Evolutionary conservation across 2,329 filamentous ascomycete genomes (phyloP).

Genomic region (Colletotrichum viniferum): DNA sequence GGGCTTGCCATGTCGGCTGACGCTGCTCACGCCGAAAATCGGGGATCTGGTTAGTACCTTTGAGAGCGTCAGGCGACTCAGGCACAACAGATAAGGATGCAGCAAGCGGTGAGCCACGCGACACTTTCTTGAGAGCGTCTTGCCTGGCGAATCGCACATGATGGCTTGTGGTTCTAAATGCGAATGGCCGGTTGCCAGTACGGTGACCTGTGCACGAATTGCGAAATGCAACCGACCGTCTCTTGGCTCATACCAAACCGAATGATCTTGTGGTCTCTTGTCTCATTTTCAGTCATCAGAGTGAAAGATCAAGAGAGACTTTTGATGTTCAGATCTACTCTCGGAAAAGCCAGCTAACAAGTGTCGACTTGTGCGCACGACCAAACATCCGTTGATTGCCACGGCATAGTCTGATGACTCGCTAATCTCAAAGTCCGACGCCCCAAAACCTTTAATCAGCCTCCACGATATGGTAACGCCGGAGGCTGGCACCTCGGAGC

Average conservation of each 20-base stretch:
- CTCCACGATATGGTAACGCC: neutral
- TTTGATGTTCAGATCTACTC: neutral
- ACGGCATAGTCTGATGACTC: neutral
- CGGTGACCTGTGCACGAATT: neutral
- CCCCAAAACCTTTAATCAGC: neutral
- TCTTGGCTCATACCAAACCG: neutral
- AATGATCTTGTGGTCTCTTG: neutral
- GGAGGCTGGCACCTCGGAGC: neutral
- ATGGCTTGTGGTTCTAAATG: neutral
- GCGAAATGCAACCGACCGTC: neutral
- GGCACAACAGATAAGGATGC: slow-evolving; percentile 5
- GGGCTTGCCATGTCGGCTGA: slow-evolving; percentile 1
- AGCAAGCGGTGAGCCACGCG: slow-evolving; percentile 15
- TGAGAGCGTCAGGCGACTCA: slow-evolving; percentile 3
- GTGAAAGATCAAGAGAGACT: neutral
- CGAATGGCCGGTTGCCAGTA: neutral
- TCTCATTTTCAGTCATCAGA: neutral
- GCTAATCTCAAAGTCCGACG: neutral
- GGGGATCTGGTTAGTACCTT: neutral
- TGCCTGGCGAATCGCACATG: neutral
- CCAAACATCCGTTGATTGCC: neutral
- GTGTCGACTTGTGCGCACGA: neutral
- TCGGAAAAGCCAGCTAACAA: neutral
- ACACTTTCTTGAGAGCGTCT: neutral
- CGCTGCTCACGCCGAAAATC: neutral